Evolutionary conservation across 306 rosid species (phyloP).

Genomic region (Lathyrus oleraceus): DNA sequence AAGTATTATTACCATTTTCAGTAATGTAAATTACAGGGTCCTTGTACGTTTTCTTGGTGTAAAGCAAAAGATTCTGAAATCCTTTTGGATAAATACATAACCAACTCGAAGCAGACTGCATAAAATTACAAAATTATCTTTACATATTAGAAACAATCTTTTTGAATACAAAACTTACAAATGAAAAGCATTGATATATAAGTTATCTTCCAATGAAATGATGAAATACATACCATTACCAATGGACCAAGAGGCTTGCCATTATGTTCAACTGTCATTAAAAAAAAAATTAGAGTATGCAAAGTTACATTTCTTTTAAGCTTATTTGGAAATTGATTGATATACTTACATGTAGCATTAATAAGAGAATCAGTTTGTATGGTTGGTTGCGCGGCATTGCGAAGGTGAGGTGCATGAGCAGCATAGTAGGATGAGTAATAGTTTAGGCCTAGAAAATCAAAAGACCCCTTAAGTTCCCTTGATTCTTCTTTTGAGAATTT

Average conservation of each 20-base stretch:
- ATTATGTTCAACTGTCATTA: constrained; percentile 31
- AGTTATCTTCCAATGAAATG: constrained; percentile 13
- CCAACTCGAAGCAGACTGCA: constrained; percentile 43
- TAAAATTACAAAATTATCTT: background rate
- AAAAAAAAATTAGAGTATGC: background rate
- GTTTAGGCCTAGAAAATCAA: constrained; percentile 46
- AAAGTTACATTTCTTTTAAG: constrained; percentile 2
- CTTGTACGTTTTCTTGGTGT: constrained; percentile 35
- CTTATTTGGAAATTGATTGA: constrained; percentile 2
- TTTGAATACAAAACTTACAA: background rate
- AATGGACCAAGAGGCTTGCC: constrained; percentile 38
- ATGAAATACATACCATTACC: constrained; percentile 37
- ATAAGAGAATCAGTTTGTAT: constrained; percentile 38
- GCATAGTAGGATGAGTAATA: constrained; percentile 46
- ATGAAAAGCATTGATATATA: constrained; percentile 3
- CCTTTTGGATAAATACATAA: constrained; percentile 46
- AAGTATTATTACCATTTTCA: constrained; percentile 44
- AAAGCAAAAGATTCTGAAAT: constrained; percentile 33
- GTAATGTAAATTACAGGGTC: constrained; percentile 45
- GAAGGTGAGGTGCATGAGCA: constrained; percentile 33
- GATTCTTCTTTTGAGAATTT: constrained; percentile 37
- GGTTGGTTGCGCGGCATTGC: constrained; percentile 32
- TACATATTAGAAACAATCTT: background rate
- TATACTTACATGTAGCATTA: constrained; percentile 41
- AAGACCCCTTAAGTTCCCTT: constrained; percentile 36